Evolutionary conservation across 2,329 filamentous ascomycete genomes (phyloP), one percentile per base, ranked within the genome.

Genomic region (Conoideocrella luteorostrata): DNA sequence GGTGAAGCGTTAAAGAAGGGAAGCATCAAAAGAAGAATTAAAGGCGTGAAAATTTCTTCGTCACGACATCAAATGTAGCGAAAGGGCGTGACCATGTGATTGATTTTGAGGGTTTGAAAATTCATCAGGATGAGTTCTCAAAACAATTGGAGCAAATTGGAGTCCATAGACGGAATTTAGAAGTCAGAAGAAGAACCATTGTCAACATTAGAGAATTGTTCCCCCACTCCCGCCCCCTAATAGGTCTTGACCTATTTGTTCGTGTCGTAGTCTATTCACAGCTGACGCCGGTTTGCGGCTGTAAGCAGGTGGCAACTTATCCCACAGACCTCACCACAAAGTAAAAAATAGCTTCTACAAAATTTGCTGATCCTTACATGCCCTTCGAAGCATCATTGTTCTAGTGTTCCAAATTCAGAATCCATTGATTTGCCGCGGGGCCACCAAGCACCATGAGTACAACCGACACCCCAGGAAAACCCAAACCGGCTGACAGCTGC

Each of bases 401-500:
- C n/a, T n/a, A n/a, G n/a, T n/a, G n/a, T n/a, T n/a, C n/a, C 29
- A 15, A 32, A 9, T 4, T 15, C n/a, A 33, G 30, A 13, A 33
- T 17, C 7, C 30, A 9, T 33, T 33, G 30, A 18, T 18, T 18
- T n/a, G n/a, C n/a, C n/a, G n/a, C n/a, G n/a, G n/a, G n/a, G n/a
- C n/a, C 32, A 12, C 17, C n/a, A 22, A 33, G 18, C 18, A 38
- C 2, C 32, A 47, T 47, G 42, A 46, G 48, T 26, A 45, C 53
- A 28, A 45, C 46, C 18, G 43, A 49, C 39, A 50, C 47, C 15
- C 46, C 42, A n/a, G 40, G 39, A 10, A 48, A 51, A 38, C 39
- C 46, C 33, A 50, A 47, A 9, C 56, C 52, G 5, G 43, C 58
- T 4, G 45, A 52, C 3, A 52, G 54, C 49, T 59, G 53, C 43